Percentiles rank a stretch among this genome's conserved stretches.
Conservation (phyloP, 2,329 filamentous ascomycete species). For the Thielaviopsis populi region DNA sequence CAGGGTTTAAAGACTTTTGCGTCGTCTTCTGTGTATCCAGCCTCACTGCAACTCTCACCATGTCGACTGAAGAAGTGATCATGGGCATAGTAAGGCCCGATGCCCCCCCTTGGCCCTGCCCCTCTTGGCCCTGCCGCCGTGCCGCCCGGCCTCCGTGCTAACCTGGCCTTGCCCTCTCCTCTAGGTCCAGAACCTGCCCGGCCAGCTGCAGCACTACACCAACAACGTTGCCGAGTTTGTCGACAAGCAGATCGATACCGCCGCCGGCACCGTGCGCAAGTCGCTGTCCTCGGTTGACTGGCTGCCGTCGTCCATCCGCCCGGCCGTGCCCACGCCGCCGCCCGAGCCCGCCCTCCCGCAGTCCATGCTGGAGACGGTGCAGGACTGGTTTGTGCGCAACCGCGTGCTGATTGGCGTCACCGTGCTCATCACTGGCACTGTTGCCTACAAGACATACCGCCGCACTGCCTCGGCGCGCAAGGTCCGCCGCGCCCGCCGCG, state of each 20-base stretch:
- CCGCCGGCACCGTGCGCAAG: constrained; percentile 56
- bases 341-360: constrained; percentile 27
- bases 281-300: constrained; percentile 51
- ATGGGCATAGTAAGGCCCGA: constrained; percentile 40
- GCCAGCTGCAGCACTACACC: constrained; percentile 54
- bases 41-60: not conserved
- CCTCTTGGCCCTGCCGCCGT: too few species aligned
- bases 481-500: constrained; percentile 59
- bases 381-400: constrained; percentile 59
- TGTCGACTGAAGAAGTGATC: constrained; percentile 10
- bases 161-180: not conserved
- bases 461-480: constrained; percentile 44
- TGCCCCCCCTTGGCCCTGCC: too few species aligned
- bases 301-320: constrained; percentile 55
- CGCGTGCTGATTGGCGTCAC: constrained; percentile 58
- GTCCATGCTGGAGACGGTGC: constrained; percentile 36
- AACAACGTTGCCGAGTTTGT: constrained; percentile 62
- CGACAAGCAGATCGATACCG: constrained; percentile 64
- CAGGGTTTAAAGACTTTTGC: constrained; percentile 1
- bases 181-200: constrained; percentile 13
- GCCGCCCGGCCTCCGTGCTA: constrained; percentile 1
- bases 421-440: constrained; percentile 55
- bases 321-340: constrained; percentile 28
- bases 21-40: not conserved
- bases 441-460: constrained; percentile 37